Percentiles rank a stretch among this genome's conserved stretches.
These are phyloP conservation scores for Epichloe scottii DNA, from an alignment of 2,329 filamentous ascomycete genomes.

Conservation along the genomic window DNA sequence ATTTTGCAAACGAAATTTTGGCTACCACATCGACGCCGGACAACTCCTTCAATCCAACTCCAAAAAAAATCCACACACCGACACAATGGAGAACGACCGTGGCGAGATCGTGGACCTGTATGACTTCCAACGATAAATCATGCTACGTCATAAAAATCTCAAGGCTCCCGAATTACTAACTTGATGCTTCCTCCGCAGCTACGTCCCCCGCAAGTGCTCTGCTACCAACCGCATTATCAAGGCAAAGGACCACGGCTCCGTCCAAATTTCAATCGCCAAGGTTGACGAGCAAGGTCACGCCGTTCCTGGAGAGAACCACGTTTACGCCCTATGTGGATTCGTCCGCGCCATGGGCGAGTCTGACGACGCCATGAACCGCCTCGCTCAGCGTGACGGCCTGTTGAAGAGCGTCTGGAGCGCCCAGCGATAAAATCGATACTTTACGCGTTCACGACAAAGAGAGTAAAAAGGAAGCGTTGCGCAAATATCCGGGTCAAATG, in stretches of 20 bases:
- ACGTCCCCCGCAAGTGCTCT: slow-evolving; percentile 98
- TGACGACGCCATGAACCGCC: slow-evolving; percentile 91
- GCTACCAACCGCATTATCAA: slow-evolving; percentile 99
- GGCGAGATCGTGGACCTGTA: slow-evolving; percentile 99
- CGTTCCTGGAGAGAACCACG: slow-evolving; percentile 87
- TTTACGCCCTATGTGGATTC: slow-evolving; percentile 95
- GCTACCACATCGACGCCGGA: slow-evolving; percentile 19
- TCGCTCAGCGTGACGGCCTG: slow-evolving; percentile 91
- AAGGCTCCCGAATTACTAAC: slow-evolving; percentile 15
- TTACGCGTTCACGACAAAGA: slow-evolving; percentile 7
- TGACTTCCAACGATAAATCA: slow-evolving; percentile 25
- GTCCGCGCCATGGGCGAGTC: slow-evolving; percentile 96
- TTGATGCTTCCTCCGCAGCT: slow-evolving; percentile 38
- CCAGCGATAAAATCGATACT: slow-evolving; percentile 40
- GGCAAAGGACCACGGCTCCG: slow-evolving; percentile 98
- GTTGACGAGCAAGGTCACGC: slow-evolving; percentile 98
- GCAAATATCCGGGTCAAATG: slow-evolving; percentile 4
- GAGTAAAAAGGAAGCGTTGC: slow-evolving; percentile 6
- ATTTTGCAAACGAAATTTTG: slow-evolving; percentile 18
- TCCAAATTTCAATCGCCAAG: slow-evolving; percentile 94
- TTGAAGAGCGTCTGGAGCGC: slow-evolving; percentile 95
- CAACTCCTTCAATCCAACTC: slow-evolving; percentile 10
- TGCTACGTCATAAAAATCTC: not conserved
- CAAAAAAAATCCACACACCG: slow-evolving; percentile 22
- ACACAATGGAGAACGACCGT: slow-evolving; percentile 99